phyloP scores from a whole-genome alignment of 2,329 filamentous ascomycete species.

The Penicillium palitans region DNA sequence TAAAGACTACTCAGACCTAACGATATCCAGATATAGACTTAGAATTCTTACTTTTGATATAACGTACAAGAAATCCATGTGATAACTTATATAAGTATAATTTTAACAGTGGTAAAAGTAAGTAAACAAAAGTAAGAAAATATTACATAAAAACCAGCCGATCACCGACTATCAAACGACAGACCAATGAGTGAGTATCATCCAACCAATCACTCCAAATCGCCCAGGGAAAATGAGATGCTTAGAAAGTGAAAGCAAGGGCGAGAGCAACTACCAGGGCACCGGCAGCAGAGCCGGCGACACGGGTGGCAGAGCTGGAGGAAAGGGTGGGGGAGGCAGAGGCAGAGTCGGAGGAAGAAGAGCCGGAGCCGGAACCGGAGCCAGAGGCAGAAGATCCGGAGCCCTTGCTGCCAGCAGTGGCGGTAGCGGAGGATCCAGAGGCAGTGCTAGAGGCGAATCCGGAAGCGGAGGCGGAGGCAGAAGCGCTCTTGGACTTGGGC shows the following conservation, averaged over 20 bases:
- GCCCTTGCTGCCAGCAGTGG: slow-evolving; percentile 3
- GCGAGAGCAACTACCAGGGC: slow-evolving; percentile 21
- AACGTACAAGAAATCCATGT: neutral
- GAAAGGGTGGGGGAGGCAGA: slow-evolving; percentile 16
- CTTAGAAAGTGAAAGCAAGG: slow-evolving; percentile 26
- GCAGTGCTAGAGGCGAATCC: slow-evolving; percentile 2
- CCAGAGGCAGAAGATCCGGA: slow-evolving; percentile 14
- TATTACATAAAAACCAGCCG: slow-evolving; percentile 11
- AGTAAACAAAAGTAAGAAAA: slow-evolving; percentile 13
- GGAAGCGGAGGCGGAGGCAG: slow-evolving; percentile 4
- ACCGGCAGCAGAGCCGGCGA: slow-evolving; percentile 20
- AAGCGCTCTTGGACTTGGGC: slow-evolving; percentile 11
- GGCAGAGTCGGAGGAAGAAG: slow-evolving; percentile 12
- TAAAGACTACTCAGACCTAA: neutral
- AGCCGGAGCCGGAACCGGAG: slow-evolving; percentile 12
- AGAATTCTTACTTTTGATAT: neutral
- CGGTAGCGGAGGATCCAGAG: neutral
- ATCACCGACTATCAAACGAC: slow-evolving; percentile 3
- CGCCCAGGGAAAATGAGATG: slow-evolving; percentile 5
- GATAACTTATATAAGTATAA: neutral
- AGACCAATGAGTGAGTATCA: slow-evolving; percentile 10
- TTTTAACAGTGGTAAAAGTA: neutral
- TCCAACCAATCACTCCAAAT: slow-evolving; percentile 17
- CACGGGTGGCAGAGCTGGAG: slow-evolving; percentile 17
- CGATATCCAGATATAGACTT: neutral